Evolutionary conservation across 2,329 filamentous ascomycete genomes (phyloP), one percentile per base, ranked within the genome.

Genomic region (Trichoderma semiorbis): DNA sequence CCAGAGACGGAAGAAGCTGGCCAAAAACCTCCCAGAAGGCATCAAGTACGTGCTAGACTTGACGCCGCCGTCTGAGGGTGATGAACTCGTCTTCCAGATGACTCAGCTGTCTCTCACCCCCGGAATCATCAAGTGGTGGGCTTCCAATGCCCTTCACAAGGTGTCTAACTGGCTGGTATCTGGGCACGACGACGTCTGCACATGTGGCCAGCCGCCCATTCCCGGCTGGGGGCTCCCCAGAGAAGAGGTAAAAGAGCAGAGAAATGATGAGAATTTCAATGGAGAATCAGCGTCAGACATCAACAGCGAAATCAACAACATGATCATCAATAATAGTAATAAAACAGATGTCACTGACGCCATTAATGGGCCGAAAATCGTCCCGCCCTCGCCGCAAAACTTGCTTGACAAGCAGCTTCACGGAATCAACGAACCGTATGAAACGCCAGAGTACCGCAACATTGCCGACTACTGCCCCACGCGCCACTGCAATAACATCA

Each of bases 21-120:
- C 76, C 47, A 80, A 80, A 28, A 76, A 75, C 16, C 76, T 83
- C 11, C 82, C 81, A 0, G 74, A 79, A 3, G 85, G 84, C 0
- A 80, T 91, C 76, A 84, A 85, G 71, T 92, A 87, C 74, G 80
- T 91, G 21, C 75, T 93, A 43, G 90, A 93, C 74, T 82, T 92
- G 14, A 91, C 89, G 0, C 90, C 90, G 0, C 85, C 87, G 0
- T 80, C 80, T 0, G 86, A 91, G 76, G 91, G 89, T 1, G 89
- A 92, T 2, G 90, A 91, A 14, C 85, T 89, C 11, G 86, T 90
- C 1, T 85, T 88, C 28, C 82, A 88, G 72, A 83, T 90, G 71
- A 87, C 87, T 1, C 85, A 89, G 71, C 76, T 91, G 14, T 90
- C 86, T 14, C 85, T 90, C 68, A 87, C 89, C 0, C 78, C 81